Percentiles rank a stretch among this genome's conserved stretches.
These are phyloP conservation scores for Curvularia hawaiiensis DNA, from an alignment of 2,329 filamentous ascomycete species.

Conservation along the genomic window DNA sequence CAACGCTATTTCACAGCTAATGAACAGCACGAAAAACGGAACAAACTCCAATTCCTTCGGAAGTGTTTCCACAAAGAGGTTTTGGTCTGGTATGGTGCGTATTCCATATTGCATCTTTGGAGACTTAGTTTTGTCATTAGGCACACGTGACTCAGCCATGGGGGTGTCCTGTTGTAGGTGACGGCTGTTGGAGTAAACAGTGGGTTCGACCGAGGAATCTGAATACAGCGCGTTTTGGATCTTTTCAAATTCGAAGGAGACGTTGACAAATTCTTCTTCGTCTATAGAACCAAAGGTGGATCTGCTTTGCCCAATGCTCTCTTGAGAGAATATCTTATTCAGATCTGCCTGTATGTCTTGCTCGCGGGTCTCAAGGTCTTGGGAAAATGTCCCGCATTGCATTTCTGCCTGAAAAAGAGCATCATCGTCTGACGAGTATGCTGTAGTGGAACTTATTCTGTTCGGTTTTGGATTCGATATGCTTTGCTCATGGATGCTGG, in stretches of 20 bases:
- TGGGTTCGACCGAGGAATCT: background rate
- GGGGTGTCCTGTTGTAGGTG: too few species aligned
- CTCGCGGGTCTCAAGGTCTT: slow-evolving; percentile 9
- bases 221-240: background rate
- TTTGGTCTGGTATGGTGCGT: slow-evolving; percentile 31
- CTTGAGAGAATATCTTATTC: slow-evolving; percentile 16
- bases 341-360: slow-evolving; percentile 8
- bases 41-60: slow-evolving; percentile 12
- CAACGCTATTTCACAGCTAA: slow-evolving; percentile 37
- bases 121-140: background rate
- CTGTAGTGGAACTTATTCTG: slow-evolving; percentile 27
- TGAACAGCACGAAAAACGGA: slow-evolving; percentile 43
- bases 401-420: slow-evolving; percentile 14
- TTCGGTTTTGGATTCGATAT: slow-evolving; percentile 11
- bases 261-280: slow-evolving; percentile 25
- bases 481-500: slow-evolving; percentile 5
- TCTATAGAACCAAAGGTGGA: slow-evolving; percentile 37
- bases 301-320: slow-evolving; percentile 22
- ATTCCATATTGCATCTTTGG: slow-evolving; percentile 33
- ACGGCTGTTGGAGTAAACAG: too few species aligned
- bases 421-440: slow-evolving; percentile 26
- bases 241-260: slow-evolving; percentile 21
- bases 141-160: too few species aligned
- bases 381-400: slow-evolving; percentile 15
- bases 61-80: slow-evolving; percentile 36